Base-by-base conservation (phyloP, 1,139 yeast species). In the Geotrichum siamense region DNA sequence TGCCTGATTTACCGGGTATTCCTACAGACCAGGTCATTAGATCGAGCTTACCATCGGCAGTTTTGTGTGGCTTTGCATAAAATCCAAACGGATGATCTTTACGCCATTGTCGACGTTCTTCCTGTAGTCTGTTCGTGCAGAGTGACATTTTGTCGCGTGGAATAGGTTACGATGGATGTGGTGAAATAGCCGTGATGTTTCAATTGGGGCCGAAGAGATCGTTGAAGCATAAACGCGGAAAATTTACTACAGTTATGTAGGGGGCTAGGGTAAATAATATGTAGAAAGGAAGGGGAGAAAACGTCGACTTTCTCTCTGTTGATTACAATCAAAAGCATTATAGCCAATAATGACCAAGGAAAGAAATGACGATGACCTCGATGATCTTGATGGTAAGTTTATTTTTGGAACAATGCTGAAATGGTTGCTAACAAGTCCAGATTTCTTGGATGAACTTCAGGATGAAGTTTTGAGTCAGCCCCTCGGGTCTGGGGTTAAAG, bases 41-140 rank as follows among this genome's bases (percentile, higher is more conserved):
- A 62, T 91, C 89, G 54, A 91, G 70, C 1, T 87, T 71, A 1
- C 98, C 98, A 58, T 87, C 95, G 2, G 70, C 59, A 13, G 72
- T 70, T 61, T 84, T 89, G 34, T 69, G 63, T 4, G 99, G 99
- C 59, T 84, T 86, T 31, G 98, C 98, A 55, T 69, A 87, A 64
- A 91, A 91, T 3, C 98, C 98, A 64, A 87, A 91, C 0, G 99
- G 99, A 62, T 93, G 99, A 61, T 89, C 96, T 63, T 87, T 91
- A 55, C 99, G 78, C 99, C 99, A 91, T 62, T 83, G 89, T 65
- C 31, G 28, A 31, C 37, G 20, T 39, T 32, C 43, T 40, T 33
- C 43, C 60, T 85, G 94, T 47, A 86, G 72, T 54, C 96, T 74
- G 51, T 79, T 86, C 53, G 82, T 71, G 60, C 93, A 81, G 52